Base-by-base conservation (phyloP, 345 rosid genomes). In the Camelina neglecta region DNA sequence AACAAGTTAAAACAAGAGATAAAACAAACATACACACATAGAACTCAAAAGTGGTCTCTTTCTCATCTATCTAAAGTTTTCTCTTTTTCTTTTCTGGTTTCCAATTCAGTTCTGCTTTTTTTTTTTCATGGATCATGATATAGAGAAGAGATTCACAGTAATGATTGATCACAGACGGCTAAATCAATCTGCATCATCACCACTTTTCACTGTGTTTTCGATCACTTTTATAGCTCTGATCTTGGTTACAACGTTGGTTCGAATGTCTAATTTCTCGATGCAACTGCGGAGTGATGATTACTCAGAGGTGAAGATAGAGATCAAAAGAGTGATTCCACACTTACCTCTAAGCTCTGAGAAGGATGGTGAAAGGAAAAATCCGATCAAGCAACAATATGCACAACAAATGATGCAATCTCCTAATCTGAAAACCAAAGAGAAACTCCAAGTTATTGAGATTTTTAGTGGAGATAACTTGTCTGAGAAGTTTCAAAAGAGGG, bases 401-500 rank as follows among this genome's bases (percentile, higher is more conserved):
- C 31, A 29, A 36, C 66, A 66, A 47, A 21, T 26, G 48, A 41
- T 41, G 44, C 44, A 41, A 42, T 42, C 7, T 42, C n/a, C n/a
- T 0, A 72, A 62, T 61, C 33, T 45, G 7, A 80, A 78, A 77
- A 64, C 76, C 47, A 75, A 82, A 5, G 80, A 84, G 35, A 83
- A 82, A 77, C 78, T 86, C 35, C 86, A 73, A 0, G 81, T 78
- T 3, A 53, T 81, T 15, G 72, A 80, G 66, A 59, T 71, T 69
- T 79, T 93, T 63, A 79, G 59, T 75, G 83, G 91, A 29, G 73
- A 82, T 60, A 50, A 82, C 57, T 41, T 77, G 63, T 81, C 87
- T 3, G 20, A 51, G 67, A 71, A 71, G 65, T 93, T 91, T 57
- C 90, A 85, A 4, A 68, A 73, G 11, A 83, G 87, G 24, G 85